These are phyloP conservation scores for Cryptosporidium sp. DNA, from an alignment of 169 alveolate genomes.

Conservation along the genomic window DNA sequence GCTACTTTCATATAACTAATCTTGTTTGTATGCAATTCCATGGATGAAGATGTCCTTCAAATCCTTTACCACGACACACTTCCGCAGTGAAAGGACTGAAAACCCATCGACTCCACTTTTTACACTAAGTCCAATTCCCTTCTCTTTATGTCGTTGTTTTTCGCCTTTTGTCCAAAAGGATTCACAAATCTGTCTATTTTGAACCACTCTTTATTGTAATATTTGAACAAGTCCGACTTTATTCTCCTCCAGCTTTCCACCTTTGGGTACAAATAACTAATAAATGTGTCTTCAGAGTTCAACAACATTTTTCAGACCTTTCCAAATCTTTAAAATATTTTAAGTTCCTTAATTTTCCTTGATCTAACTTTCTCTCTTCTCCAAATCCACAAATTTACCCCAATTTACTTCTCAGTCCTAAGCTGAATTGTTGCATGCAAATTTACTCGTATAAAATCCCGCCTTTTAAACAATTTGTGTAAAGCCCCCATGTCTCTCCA, in stretches of 20 bases:
- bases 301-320: conserved; percentile 1
- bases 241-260: conserved; percentile 45
- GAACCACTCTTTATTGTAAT: conserved; percentile 58
- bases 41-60: neutral
- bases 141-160: conserved; percentile 7
- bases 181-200: conserved; percentile 24
- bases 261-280: conserved; percentile 65
- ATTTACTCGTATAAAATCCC: conserved; percentile 22
- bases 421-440: conserved; percentile 6
- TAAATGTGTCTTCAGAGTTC: conserved; percentile 20
- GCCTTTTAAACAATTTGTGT: conserved; percentile 24
- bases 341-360: neutral
- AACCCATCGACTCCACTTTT: neutral
- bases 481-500: conserved; percentile 14
- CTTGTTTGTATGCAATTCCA: neutral
- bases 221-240: conserved; percentile 26
- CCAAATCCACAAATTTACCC: neutral
- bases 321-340: neutral
- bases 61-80: neutral
- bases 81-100: neutral
- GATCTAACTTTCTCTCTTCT: neutral
- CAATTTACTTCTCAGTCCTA: neutral
- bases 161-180: conserved; percentile 3
- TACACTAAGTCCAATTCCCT: conserved; percentile 45
- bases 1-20: neutral